Base-by-base conservation (phyloP, 768 basidiomycete genomes). In the Auriscalpium microsporum region DNA sequence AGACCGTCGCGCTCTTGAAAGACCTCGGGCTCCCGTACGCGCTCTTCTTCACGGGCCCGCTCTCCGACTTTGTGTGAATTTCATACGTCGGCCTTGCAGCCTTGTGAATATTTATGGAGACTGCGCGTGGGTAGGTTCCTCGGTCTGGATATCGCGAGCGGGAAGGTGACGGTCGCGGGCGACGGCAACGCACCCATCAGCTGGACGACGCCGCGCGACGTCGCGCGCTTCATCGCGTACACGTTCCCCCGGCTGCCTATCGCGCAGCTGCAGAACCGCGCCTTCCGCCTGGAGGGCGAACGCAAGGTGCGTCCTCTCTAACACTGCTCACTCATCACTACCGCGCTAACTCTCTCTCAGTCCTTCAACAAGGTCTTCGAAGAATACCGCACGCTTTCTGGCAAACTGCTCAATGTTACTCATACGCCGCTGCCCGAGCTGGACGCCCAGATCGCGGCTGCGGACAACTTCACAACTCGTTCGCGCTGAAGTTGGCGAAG, bases 151-250 rank as follows among this genome's bases (percentile, higher is more conserved):
- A 9, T 62, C 42, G 19, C 19, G 28, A 54, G 56, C 14, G 57
- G 57, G 11, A 60, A 58, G 17, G 56, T 64, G 14, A 38, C 50
- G 5, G 45, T 65, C 14, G 58, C 46, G 2, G 63, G 63, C 1
- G 45, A 49, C 3, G 64, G 63, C 34, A 54, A 54, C 14, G 46
- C 52, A 17, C 42, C 19, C 4, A 10, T 60, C 10, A 55, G 61
- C 8, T 64, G 45, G 42, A 64, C 61, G 17, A 48, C 60, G 17
- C 56, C 57, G 5, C n/a, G 21, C 16, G 64, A 65, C 48, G 55
- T 62, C 11, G 64, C 63, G 8, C 59, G 63, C 48, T 64, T 56
- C 33, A 16, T 64, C n/a, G 45, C 53, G 6, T 45, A 65, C 35
- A 59, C 56, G n/a, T 48, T 64, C 19, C 61, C 61, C 7, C 52